Evolutionary conservation across 805 yeast genomes (phyloP).

Genomic region (Kockiozyma suomiensis): DNA sequence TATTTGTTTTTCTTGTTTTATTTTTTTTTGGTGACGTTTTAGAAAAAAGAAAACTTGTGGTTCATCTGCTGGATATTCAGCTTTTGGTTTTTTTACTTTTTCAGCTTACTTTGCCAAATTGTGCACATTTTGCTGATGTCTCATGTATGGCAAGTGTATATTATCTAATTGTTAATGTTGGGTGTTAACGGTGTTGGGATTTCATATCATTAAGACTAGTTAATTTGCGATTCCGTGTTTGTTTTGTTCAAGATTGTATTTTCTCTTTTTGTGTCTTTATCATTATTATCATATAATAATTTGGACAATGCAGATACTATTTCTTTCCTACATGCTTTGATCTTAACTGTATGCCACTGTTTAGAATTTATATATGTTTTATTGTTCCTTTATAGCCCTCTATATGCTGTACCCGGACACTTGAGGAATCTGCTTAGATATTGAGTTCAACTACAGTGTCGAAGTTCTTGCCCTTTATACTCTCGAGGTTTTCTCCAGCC

Average conservation of each 20-base stretch:
- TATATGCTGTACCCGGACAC: background rate
- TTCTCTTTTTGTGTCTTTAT: no score
- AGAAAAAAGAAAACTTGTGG: background rate
- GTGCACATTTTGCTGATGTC: background rate
- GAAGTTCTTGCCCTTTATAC: constrained; percentile 53
- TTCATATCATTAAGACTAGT: background rate
- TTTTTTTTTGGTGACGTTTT: background rate
- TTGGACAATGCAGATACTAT: background rate
- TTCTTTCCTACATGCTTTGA: no score
- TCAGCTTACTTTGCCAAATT: background rate
- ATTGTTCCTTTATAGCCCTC: background rate
- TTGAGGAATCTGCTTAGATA: background rate
- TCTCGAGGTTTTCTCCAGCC: constrained; percentile 67
- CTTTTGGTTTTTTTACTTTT: background rate
- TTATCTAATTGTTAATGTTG: constrained; percentile 2
- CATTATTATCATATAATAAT: no score
- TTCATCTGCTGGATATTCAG: background rate
- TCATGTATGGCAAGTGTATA: constrained; percentile 3
- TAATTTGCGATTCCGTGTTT: background rate
- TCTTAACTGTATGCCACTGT: no score
- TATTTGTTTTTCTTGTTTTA: background rate
- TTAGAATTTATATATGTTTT: no score
- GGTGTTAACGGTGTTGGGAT: constrained; percentile 32
- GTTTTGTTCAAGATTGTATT: background rate
- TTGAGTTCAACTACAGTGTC: constrained; percentile 10